Percentiles rank a stretch among this genome's conserved stretches.
phyloP scores from a whole-genome alignment of 805 yeast species.

The Zygotorulaspora chibaensis region DNA sequence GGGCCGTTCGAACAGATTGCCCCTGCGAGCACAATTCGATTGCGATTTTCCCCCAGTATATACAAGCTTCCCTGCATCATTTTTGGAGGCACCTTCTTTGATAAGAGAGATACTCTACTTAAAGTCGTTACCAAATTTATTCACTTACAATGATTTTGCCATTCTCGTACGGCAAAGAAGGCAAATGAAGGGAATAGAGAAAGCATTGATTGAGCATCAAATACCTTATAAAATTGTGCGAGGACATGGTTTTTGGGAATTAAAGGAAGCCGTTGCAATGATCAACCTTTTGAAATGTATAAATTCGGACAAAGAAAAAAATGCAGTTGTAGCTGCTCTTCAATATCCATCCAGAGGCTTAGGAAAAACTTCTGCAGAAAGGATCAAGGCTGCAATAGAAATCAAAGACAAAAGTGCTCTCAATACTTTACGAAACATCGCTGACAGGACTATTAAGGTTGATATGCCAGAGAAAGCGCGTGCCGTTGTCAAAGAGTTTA shows the following conservation, averaged over 20 bases:
- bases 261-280: slow-evolving; percentile 59
- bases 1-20: slow-evolving; percentile 38
- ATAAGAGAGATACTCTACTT: slow-evolving; percentile 52
- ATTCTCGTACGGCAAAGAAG: slow-evolving; percentile 63
- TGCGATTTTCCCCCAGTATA: slow-evolving; percentile 46
- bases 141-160: slow-evolving; percentile 59
- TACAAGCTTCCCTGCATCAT: slow-evolving; percentile 38
- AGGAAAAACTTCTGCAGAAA: slow-evolving; percentile 51
- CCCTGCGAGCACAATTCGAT: slow-evolving; percentile 45
- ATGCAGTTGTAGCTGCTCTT: slow-evolving; percentile 56
- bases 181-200: slow-evolving; percentile 61
- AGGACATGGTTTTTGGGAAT: slow-evolving; percentile 78
- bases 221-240: slow-evolving; percentile 66
- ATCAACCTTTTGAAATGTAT: slow-evolving; percentile 63
- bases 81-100: slow-evolving; percentile 56
- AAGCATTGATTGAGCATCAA: slow-evolving; percentile 47
- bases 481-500: slow-evolving; percentile 21
- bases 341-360: slow-evolving; percentile 62
- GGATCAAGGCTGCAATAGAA: slow-evolving; percentile 20
- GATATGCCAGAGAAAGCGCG: slow-evolving; percentile 23
- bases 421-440: slow-evolving; percentile 14
- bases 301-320: slow-evolving; percentile 52
- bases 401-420: slow-evolving; percentile 13
- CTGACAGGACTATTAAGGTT: slow-evolving; percentile 6
- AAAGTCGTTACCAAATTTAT: slow-evolving; percentile 42